Evolutionary conservation across 306 rosid species (phyloP).

Genomic region (Lotus japonicus): DNA sequence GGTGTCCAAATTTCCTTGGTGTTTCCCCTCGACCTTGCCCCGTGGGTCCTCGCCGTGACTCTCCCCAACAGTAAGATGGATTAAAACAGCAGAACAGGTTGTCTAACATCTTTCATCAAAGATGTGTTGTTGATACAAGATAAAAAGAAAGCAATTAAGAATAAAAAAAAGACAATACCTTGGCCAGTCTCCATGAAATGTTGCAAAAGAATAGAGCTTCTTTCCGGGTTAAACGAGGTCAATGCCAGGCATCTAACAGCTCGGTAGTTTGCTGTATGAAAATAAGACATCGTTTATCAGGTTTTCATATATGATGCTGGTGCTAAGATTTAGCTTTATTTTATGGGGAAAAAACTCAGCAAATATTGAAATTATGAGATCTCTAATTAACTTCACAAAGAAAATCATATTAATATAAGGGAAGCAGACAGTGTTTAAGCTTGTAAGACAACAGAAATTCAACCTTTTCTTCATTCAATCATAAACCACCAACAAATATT

Average conservation of each 20-base stretch:
- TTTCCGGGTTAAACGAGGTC: slow-evolving; percentile 71
- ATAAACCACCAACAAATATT: neutral
- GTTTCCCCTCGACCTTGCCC: no score
- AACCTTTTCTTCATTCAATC: neutral
- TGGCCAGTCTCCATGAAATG: slow-evolving; percentile 61
- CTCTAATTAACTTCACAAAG: neutral
- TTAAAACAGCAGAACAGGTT: neutral
- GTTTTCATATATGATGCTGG: neutral
- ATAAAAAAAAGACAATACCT: slow-evolving; percentile 65
- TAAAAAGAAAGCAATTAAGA: neutral
- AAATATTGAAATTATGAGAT: neutral
- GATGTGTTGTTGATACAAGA: neutral
- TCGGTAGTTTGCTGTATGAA: slow-evolving; percentile 68
- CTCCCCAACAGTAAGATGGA: no score
- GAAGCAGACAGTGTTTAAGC: neutral
- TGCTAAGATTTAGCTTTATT: neutral
- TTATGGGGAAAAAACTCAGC: neutral
- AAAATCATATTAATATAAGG: neutral
- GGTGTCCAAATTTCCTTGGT: no score
- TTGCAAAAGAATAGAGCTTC: slow-evolving; percentile 71
- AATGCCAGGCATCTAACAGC: slow-evolving; percentile 83
- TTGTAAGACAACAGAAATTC: neutral
- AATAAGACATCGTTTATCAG: neutral
- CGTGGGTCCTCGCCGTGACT: no score
- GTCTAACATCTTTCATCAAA: neutral